Base-by-base conservation (phyloP, 2,329 filamentous ascomycete species). In the Aspergillus sp. region DNA sequence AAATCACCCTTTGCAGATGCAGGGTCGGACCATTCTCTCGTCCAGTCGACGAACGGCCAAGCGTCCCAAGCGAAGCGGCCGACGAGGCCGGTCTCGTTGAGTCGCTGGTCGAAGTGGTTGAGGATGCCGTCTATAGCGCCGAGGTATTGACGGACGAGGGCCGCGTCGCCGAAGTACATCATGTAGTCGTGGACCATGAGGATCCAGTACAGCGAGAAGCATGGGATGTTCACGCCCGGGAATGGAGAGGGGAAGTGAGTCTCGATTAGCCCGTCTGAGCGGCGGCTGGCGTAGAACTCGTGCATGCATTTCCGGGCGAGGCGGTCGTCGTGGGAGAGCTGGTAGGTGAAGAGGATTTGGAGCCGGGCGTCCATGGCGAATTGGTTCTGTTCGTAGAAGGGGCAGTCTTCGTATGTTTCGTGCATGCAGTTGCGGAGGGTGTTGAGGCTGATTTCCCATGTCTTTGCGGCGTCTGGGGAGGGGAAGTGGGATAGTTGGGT, bases 321-420 rank as follows among this genome's bases (percentile, higher is more conserved):
- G 7, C 58, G 40, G 41, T 54, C 58, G 44, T 60, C 58, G 17
- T 9, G 35, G 4, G 55, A 52, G 19, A 60, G 41, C 6, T 55
- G 51, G 51, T 60, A 60, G 46, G 6, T 44, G 55, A 57, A 60
- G 4, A 55, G 55, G 17, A 57, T 47, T 19, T 60, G 58, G 3
- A 57, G 41, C 3, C 55, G 58, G 9, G 46, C 23, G 45, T 60
- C 55, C 3, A 56, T 40, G 5, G 58, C 55, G 41, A 60, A 60
- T 15, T 60, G 58, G 51, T 57, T 60, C 51, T 57, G 58, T n/a
- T 60, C 58, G 50, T 60, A 57, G 51, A 54, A 57, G 1, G 55
- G 58, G 40, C 58, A 57, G 33, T 60, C 58, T 12, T 52, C 51
- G 55, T 51, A 60, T 19, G 58, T 60, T 40, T 60, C 55, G 17